These are phyloP conservation scores for Leccinum disarticulatum DNA, from an alignment of 768 basidiomycete species.

Conservation along the genomic window DNA sequence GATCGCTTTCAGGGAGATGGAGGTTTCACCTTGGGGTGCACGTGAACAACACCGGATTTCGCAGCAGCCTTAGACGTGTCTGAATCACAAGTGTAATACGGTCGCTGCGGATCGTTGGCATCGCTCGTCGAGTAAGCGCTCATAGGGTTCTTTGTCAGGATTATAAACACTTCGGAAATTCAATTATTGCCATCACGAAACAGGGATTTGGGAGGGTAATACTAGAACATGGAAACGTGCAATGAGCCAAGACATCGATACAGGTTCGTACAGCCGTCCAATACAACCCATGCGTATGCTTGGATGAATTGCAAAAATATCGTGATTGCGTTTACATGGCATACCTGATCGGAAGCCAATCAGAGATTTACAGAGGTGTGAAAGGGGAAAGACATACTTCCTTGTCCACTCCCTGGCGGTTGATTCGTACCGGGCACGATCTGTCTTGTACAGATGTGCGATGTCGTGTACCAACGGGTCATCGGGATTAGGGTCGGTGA, in stretches of 20 bases:
- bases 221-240: slow-evolving; percentile 35
- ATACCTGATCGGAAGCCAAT: slow-evolving; percentile 32
- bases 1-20: slow-evolving; percentile 8
- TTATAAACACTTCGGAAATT: slow-evolving; percentile 21
- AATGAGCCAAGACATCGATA: slow-evolving; percentile 33
- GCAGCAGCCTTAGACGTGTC: background rate
- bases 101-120: background rate
- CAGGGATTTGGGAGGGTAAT: slow-evolving; percentile 25
- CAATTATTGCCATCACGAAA: slow-evolving; percentile 16
- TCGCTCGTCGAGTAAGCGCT: background rate
- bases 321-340: slow-evolving; percentile 49
- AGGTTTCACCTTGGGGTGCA: background rate
- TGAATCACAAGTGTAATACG: background rate
- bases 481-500: slow-evolving; percentile 99
- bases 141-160: background rate
- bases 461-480: slow-evolving; percentile 99
- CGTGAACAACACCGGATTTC: background rate
- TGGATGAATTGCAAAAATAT: slow-evolving; percentile 24
- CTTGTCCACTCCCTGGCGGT: slow-evolving; percentile 99
- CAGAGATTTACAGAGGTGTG: background rate
- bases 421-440: slow-evolving; percentile 94
- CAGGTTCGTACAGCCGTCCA: slow-evolving; percentile 31
- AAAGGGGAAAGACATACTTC: slow-evolving; percentile 64
- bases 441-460: slow-evolving; percentile 99
- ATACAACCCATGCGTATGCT: slow-evolving; percentile 31